Conservation (phyloP, 768 basidiomycete species). For the Pisolithus albus region DNA sequence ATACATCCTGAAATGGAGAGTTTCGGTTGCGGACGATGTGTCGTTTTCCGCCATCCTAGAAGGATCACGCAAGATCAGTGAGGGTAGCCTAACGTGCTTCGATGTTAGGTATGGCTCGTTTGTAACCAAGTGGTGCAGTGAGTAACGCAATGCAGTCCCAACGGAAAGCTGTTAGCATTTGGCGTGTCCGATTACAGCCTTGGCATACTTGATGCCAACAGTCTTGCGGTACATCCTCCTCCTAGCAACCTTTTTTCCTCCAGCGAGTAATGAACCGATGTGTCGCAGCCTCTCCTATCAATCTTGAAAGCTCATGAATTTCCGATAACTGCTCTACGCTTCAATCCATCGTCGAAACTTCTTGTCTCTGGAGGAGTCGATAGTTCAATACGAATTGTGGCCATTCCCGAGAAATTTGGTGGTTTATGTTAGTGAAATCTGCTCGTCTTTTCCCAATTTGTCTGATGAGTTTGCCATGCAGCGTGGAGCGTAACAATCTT, state of each 20-base stretch:
- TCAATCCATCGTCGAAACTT: slow-evolving; percentile 76
- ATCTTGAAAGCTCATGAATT: slow-evolving; percentile 95
- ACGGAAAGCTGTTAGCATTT: slow-evolving; percentile 78
- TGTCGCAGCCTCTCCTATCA: slow-evolving; percentile 68
- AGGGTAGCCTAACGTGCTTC: slow-evolving; percentile 79
- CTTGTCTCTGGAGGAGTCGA: slow-evolving; percentile 90
- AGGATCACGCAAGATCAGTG: slow-evolving; percentile 65
- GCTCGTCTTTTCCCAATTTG: slow-evolving; percentile 21
- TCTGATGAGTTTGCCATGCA: slow-evolving; percentile 19
- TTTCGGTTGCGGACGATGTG: slow-evolving; percentile 49
- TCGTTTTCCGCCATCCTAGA: slow-evolving; percentile 52
- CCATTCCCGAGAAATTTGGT: slow-evolving; percentile 53
- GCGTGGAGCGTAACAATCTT: slow-evolving; percentile 36
- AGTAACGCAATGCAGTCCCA: slow-evolving; percentile 41
- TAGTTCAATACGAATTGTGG: slow-evolving; percentile 74
- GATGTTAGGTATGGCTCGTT: slow-evolving; percentile 64
- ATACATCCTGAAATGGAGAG: slow-evolving; percentile 69
- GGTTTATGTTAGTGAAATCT: slow-evolving; percentile 43
- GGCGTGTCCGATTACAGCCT: slow-evolving; percentile 85
- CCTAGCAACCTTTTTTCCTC: neutral
- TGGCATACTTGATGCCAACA: slow-evolving; percentile 74
- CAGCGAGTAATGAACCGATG: neutral
- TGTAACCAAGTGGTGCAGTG: slow-evolving; percentile 2
- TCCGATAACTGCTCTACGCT: slow-evolving; percentile 82
- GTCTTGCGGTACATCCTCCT: slow-evolving; percentile 54